These are phyloP conservation scores for Yamadazyma insecticola DNA, from an alignment of 805 yeast species.

Conservation along the genomic window DNA sequence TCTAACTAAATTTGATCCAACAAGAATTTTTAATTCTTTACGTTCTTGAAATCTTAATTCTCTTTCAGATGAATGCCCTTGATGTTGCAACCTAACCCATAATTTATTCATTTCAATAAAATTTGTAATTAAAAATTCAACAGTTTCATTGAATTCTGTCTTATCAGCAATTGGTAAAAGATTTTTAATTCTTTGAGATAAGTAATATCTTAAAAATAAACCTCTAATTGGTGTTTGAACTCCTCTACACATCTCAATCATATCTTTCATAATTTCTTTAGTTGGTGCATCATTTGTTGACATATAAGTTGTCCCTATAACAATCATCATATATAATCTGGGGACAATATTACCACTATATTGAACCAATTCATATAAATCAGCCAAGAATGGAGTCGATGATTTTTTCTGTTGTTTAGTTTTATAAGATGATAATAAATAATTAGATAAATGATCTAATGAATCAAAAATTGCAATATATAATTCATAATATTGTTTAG, in stretches of 20 bases:
- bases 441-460: constrained; percentile 59
- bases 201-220: constrained; percentile 80
- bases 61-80: constrained; percentile 84
- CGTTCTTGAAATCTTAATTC: constrained; percentile 73
- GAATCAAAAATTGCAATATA: constrained; percentile 84
- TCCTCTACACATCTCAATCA: constrained; percentile 97
- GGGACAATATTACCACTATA: constrained; percentile 94
- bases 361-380: constrained; percentile 90
- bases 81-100: constrained; percentile 96
- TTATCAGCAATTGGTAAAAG: constrained; percentile 42
- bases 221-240: constrained; percentile 96
- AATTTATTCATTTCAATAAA: constrained; percentile 96
- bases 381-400: constrained; percentile 52
- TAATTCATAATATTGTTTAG: constrained; percentile 90
- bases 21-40: constrained; percentile 82
- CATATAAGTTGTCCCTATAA: constrained; percentile 89
- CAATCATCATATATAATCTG: constrained; percentile 87
- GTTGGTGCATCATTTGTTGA: constrained; percentile 71
- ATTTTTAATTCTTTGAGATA: constrained; percentile 78
- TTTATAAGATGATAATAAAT: constrained; percentile 63
- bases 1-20: constrained; percentile 89
- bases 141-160: constrained; percentile 56
- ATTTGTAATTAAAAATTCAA: constrained; percentile 75
- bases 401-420: constrained; percentile 46
- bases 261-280: constrained; percentile 84